Evolutionary conservation across 78 protist genomes (phyloP).

Genomic region (Cavenderia fasciculata): DNA sequence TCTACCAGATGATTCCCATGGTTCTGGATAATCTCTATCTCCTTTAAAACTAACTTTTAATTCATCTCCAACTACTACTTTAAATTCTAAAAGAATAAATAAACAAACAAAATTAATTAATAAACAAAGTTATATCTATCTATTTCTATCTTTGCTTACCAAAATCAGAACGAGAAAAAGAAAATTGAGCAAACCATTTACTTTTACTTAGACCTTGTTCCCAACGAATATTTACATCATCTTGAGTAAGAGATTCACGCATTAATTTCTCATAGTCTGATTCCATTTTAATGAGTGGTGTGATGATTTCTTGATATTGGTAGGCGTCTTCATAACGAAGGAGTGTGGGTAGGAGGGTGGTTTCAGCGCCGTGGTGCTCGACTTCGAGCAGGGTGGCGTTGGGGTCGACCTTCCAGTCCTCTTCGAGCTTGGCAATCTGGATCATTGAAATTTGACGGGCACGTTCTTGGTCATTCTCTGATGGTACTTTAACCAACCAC

Average conservation of each 20-base stretch:
- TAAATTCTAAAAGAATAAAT: too few relatives aligned
- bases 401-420: constrained; percentile 94
- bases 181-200: constrained; percentile 88
- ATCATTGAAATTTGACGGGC: constrained; percentile 87
- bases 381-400: constrained; percentile 73
- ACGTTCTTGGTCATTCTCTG: constrained; percentile 84
- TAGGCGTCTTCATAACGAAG: constrained; percentile 93
- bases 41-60: constrained; percentile 62
- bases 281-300: constrained; percentile 95
- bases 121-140: too few relatives aligned
- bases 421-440: constrained; percentile 93
- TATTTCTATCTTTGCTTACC: too few relatives aligned
- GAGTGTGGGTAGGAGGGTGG: constrained; percentile 36
- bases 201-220: constrained; percentile 90
- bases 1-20: constrained; percentile 91
- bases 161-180: constrained; percentile 80
- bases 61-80: constrained; percentile 93
- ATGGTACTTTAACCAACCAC: constrained; percentile 95
- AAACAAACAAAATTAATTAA: too few relatives aligned
- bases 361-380: constrained; percentile 62
- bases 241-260: constrained; percentile 88
- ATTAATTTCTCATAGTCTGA: constrained; percentile 90
- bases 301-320: constrained; percentile 92
- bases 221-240: constrained; percentile 91
- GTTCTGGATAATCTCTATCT: neutral